phyloP scores from a whole-genome alignment of 139 green algal genomes.

The Limnomonas spitsbergensis region DNA sequence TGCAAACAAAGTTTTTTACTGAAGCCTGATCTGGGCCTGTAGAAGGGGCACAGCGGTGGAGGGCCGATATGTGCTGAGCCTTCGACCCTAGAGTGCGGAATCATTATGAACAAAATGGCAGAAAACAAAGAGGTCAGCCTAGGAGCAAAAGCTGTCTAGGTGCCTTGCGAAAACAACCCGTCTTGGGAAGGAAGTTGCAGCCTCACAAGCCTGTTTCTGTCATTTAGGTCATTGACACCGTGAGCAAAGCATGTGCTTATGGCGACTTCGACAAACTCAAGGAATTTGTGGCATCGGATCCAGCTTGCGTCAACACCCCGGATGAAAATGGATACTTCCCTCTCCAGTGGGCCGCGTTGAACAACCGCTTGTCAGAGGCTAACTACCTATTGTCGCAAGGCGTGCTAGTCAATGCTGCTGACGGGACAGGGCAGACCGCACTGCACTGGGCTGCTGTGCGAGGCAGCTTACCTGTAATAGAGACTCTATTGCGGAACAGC shows the following conservation, averaged over 20 bases:
- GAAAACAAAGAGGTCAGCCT: too few relatives aligned
- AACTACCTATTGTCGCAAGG: constrained; percentile 69
- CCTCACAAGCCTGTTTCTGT: too few relatives aligned
- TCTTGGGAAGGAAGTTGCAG: too few relatives aligned
- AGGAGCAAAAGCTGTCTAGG: too few relatives aligned
- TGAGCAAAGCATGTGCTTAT: constrained; percentile 69
- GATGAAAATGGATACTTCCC: constrained; percentile 66
- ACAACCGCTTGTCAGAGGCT: constrained; percentile 77
- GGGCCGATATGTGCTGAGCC: too few relatives aligned
- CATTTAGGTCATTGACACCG: constrained; percentile 22
- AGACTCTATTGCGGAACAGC: constrained; percentile 65
- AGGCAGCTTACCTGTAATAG: constrained; percentile 68
- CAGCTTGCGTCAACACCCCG: constrained; percentile 40
- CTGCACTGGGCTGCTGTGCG: constrained; percentile 86
- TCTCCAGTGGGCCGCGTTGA: constrained; percentile 89
- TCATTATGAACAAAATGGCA: too few relatives aligned
- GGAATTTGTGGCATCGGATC: constrained; percentile 49
- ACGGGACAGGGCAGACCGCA: constrained; percentile 79
- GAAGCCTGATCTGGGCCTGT: too few relatives aligned
- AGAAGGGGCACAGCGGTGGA: too few relatives aligned
- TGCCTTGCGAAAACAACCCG: too few relatives aligned
- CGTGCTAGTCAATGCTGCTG: constrained; percentile 57
- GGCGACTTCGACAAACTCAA: constrained; percentile 76
- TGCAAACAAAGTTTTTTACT: too few relatives aligned
- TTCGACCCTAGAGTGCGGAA: too few relatives aligned